These are phyloP conservation scores for Sideroxylon spinosum DNA, from an alignment of 179 eudicot species.

Conservation along the genomic window DNA sequence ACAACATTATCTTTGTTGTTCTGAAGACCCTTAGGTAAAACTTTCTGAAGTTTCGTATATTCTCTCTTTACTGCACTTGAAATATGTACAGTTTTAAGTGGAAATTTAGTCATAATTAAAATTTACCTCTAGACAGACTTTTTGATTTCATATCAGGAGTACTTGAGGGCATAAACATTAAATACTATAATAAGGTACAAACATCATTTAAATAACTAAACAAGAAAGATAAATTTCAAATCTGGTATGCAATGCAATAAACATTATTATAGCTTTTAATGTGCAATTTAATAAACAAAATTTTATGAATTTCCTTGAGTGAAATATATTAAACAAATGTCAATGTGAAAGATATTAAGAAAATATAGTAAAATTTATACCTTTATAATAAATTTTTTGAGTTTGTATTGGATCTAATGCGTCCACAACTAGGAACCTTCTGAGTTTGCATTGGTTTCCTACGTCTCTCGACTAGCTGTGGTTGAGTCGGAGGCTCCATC, in stretches of 20 bases:
- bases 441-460: no score
- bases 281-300: no score
- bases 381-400: no score
- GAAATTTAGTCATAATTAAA: slow-evolving; percentile 70
- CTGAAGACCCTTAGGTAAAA: slow-evolving; percentile 50
- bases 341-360: no score
- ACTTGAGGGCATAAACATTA: slow-evolving; percentile 32
- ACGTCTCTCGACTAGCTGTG: no score
- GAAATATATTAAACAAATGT: no score
- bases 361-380: no score
- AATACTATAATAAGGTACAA: neutral
- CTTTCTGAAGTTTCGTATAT: slow-evolving; percentile 48
- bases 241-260: neutral
- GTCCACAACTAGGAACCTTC: no score
- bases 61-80: slow-evolving; percentile 51
- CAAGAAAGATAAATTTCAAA: neutral
- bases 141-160: slow-evolving; percentile 86
- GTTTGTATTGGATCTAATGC: no score
- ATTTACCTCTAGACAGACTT: slow-evolving; percentile 71
- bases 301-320: no score
- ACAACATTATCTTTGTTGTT: slow-evolving; percentile 53
- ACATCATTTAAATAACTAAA: neutral
- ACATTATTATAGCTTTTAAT: no score
- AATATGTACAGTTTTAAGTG: slow-evolving; percentile 61
- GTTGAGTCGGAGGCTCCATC: no score